Evolutionary conservation across 1,284 basidiomycete species (phyloP).

Genomic region (Ganoderma lingzhi): DNA sequence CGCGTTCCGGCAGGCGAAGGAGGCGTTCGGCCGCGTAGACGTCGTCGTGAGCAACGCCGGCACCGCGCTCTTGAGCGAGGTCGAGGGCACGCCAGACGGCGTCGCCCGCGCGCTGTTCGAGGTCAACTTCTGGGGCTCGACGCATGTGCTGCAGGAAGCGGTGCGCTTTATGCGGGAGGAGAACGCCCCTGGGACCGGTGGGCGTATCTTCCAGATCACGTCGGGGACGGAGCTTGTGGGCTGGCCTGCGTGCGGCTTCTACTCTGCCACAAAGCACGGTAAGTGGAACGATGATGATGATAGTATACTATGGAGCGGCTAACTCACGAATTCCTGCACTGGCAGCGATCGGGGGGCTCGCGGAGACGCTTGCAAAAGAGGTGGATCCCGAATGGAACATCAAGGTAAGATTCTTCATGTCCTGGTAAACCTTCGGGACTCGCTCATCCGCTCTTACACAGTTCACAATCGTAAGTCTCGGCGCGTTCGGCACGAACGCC

Average conservation of each 20-base stretch:
- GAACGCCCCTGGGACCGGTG: constrained; percentile 42
- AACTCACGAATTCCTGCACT: neutral
- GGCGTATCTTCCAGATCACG: constrained; percentile 43
- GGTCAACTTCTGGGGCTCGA: constrained; percentile 39
- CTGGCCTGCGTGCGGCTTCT: constrained; percentile 40
- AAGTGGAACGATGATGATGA: neutral
- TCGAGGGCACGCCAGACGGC: constrained; percentile 35
- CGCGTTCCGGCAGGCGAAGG: constrained; percentile 45
- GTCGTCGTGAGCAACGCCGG: constrained; percentile 55
- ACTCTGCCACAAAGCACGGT: constrained; percentile 44
- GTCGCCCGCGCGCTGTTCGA: constrained; percentile 12
- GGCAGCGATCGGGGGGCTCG: constrained; percentile 42
- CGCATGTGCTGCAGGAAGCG: constrained; percentile 34
- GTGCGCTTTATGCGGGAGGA: constrained; percentile 34
- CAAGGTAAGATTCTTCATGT: constrained; percentile 37
- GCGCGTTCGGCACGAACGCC: constrained; percentile 24
- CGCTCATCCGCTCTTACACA: neutral
- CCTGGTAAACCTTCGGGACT: neutral
- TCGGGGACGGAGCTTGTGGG: constrained; percentile 39
- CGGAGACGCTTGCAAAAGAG: constrained; percentile 43
- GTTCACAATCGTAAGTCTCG: constrained; percentile 23
- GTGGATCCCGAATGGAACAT: constrained; percentile 51
- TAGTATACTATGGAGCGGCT: no score
- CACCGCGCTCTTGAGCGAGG: constrained; percentile 39
- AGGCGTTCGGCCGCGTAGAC: constrained; percentile 49